Conservation (phyloP, 495 filamentous ascomycete species). For the Penicillium ochrochloron region DNA sequence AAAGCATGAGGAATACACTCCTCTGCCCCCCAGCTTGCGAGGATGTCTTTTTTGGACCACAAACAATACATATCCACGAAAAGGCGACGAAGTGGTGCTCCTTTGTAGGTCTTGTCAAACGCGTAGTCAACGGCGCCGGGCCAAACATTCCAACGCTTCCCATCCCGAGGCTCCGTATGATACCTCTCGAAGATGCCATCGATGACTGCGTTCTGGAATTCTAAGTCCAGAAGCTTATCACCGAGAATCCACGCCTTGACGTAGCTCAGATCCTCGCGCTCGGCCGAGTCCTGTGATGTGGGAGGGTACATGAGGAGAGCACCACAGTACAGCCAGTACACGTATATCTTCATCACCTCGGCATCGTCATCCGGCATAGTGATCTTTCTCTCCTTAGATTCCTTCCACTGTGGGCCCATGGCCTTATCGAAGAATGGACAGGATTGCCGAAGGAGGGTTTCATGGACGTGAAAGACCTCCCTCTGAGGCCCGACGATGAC, state of each 20-base stretch:
- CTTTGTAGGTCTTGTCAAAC: background rate
- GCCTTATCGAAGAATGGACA: background rate
- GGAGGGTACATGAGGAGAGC: background rate
- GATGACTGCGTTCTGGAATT: background rate
- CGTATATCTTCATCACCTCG: background rate
- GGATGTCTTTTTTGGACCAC: background rate
- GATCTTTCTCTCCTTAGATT: background rate
- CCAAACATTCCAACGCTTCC: background rate
- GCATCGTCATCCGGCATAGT: background rate
- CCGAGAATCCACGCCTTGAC: background rate
- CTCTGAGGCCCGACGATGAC: too few species aligned
- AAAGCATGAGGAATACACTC: background rate
- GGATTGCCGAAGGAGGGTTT: background rate
- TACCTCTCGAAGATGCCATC: background rate
- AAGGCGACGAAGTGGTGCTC: background rate
- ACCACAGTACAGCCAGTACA: background rate
- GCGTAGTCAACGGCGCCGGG: background rate
- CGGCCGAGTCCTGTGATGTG: background rate
- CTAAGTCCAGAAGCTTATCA: background rate
- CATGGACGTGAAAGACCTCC: background rate
- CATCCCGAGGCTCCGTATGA: background rate
- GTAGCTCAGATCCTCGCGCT: background rate
- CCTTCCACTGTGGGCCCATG: background rate
- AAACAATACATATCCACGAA: background rate
- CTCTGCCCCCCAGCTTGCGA: background rate